Evolutionary conservation across 2,329 filamentous ascomycete genomes (phyloP).

Genomic region (Ceratocystis diversiconidia): DNA sequence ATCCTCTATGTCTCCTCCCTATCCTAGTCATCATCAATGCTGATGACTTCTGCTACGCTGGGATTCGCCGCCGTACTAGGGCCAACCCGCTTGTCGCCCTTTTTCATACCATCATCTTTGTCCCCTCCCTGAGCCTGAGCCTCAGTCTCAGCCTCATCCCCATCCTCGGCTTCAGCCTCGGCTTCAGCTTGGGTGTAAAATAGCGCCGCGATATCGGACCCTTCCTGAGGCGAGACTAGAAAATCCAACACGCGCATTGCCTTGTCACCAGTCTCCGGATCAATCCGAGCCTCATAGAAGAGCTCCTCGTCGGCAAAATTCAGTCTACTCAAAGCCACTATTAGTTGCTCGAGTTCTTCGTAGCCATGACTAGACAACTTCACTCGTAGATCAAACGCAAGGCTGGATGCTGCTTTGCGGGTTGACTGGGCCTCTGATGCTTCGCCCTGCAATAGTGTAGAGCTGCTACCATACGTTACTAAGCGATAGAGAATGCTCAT

Average conservation of each 20-base stretch:
- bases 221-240: constrained; percentile 61
- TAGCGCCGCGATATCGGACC: constrained; percentile 31
- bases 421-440: not conserved
- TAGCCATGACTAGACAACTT: constrained; percentile 21
- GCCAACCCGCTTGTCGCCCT: not conserved
- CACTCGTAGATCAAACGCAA: constrained; percentile 9
- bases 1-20: not conserved
- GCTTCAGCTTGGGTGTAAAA: constrained; percentile 21
- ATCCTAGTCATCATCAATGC: not conserved
- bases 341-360: constrained; percentile 67
- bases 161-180: not conserved
- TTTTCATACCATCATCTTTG: not conserved
- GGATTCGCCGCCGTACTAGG: not conserved
- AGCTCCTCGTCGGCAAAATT: constrained; percentile 69
- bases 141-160: too few relatives aligned
- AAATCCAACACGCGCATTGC: constrained; percentile 72
- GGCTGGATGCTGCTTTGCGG: constrained; percentile 13
- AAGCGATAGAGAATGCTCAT: constrained; percentile 18
- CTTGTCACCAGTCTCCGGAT: constrained; percentile 62
- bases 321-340: constrained; percentile 67
- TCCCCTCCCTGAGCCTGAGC: not conserved
- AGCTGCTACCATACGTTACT: not conserved
- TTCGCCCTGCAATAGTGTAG: not conserved
- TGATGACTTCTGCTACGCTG: not conserved
- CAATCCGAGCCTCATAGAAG: constrained; percentile 62